phyloP scores from a whole-genome alignment of 768 basidiomycete species.

The Lentinula detonsa region DNA sequence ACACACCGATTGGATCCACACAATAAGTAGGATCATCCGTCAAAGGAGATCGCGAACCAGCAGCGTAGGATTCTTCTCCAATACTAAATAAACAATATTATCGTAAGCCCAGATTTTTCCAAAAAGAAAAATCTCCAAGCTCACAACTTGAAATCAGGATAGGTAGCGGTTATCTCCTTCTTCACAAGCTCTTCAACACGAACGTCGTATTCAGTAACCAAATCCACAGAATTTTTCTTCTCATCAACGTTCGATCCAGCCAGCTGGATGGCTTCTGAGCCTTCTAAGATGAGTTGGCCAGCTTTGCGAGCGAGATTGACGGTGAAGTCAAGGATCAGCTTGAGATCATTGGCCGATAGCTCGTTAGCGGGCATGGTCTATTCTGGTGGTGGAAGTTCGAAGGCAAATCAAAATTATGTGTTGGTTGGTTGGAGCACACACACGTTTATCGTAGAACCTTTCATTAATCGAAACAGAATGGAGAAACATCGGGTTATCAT shows the following conservation, averaged over 20 bases:
- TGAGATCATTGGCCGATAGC: slow-evolving; percentile 34
- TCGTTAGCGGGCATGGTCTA: slow-evolving; percentile 15
- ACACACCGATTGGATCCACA: slow-evolving; percentile 86
- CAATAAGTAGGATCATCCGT: slow-evolving; percentile 93
- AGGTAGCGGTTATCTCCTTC: slow-evolving; percentile 53
- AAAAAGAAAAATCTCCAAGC: slow-evolving; percentile 21
- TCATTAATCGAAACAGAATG: background rate
- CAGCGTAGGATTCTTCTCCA: slow-evolving; percentile 89
- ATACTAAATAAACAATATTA: slow-evolving; percentile 43
- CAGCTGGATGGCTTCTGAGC: slow-evolving; percentile 66
- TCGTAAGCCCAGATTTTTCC: background rate
- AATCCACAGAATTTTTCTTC: slow-evolving; percentile 93
- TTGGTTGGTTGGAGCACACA: background rate
- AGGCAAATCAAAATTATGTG: background rate
- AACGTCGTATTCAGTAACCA: slow-evolving; percentile 94
- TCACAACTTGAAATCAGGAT: slow-evolving; percentile 81
- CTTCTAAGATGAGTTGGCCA: slow-evolving; percentile 70
- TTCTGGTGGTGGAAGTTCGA: slow-evolving; percentile 10
- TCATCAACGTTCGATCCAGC: slow-evolving; percentile 54
- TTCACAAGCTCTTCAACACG: slow-evolving; percentile 84
- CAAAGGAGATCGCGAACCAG: slow-evolving; percentile 60
- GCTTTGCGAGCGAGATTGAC: slow-evolving; percentile 67
- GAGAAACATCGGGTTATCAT: background rate
- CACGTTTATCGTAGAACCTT: background rate
- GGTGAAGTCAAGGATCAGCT: slow-evolving; percentile 62